Evolutionary conservation across 306 rosid species (phyloP).

Genomic region (cucumber (Cucumis sativus)): DNA sequence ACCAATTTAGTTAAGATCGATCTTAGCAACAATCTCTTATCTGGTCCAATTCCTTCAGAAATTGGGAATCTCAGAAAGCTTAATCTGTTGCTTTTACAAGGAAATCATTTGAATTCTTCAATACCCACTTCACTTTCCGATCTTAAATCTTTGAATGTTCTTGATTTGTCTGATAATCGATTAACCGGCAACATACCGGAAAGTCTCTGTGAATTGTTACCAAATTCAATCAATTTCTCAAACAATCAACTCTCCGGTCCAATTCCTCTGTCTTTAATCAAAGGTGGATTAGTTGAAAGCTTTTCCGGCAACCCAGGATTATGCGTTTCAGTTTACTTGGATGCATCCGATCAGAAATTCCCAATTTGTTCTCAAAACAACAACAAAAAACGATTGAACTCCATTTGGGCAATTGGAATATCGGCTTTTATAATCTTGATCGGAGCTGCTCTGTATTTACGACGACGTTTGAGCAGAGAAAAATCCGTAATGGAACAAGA

Average conservation of each 20-base stretch:
- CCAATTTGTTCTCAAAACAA: conserved; percentile 33
- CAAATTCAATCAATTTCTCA: conserved; percentile 81
- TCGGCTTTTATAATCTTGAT: conserved; percentile 47
- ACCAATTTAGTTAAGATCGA: conserved; percentile 65
- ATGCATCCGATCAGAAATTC: conserved; percentile 42
- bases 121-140: conserved; percentile 64
- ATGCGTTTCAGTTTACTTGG: conserved; percentile 39
- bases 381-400: conserved; percentile 37
- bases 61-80: conserved; percentile 60
- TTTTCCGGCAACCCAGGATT: conserved; percentile 72
- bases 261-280: conserved; percentile 55
- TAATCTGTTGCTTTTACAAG: conserved; percentile 65
- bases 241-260: conserved; percentile 77
- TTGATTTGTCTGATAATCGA: conserved; percentile 74
- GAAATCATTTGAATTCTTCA: conserved; percentile 57
- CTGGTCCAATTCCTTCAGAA: conserved; percentile 73
- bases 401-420: conserved; percentile 63
- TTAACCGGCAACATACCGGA: conserved; percentile 81
- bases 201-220: conserved; percentile 52
- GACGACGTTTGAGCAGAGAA: conserved; percentile 44
- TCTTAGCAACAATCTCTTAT: conserved; percentile 60
- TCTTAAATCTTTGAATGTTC: conserved; percentile 68
- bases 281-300: conserved; percentile 82
- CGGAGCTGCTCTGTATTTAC: conserved; percentile 49
- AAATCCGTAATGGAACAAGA: conserved; percentile 47